These are phyloP conservation scores for Candida xyloterini DNA, from an alignment of 805 yeast species.

Conservation along the genomic window DNA sequence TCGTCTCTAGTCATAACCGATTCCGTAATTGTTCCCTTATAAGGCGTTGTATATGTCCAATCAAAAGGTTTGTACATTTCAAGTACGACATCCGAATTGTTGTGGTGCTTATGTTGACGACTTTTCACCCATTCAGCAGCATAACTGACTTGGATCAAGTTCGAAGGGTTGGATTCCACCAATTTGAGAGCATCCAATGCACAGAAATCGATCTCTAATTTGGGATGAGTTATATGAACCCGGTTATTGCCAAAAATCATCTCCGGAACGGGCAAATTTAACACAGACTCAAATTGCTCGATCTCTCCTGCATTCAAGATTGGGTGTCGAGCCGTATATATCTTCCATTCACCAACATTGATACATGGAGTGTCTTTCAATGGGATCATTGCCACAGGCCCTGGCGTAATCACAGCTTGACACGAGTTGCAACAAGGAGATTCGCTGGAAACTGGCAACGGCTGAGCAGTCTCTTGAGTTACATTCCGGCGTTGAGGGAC, in stretches of 20 bases:
- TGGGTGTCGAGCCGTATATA: conserved; percentile 70
- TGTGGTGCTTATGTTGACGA: conserved; percentile 34
- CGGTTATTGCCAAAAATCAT: conserved; percentile 92
- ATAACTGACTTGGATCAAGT: conserved; percentile 70
- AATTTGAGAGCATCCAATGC: conserved; percentile 70
- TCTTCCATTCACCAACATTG: conserved; percentile 68
- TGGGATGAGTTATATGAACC: conserved; percentile 40
- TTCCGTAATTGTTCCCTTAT: conserved; percentile 54
- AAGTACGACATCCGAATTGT: conserved; percentile 38
- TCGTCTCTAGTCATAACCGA: conserved; percentile 27
- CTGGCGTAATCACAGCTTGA: conserved; percentile 73
- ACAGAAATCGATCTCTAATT: conserved; percentile 56
- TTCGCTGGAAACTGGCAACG: conserved; percentile 19
- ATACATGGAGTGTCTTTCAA: conserved; percentile 67
- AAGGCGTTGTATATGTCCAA: conserved; percentile 91
- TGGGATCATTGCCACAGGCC: conserved; percentile 67
- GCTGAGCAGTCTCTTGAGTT: not conserved
- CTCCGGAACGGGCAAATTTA: conserved; percentile 87
- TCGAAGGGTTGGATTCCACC: conserved; percentile 46
- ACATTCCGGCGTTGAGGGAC: conserved; percentile 16
- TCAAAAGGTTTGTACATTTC: conserved; percentile 81
- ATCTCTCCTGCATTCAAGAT: conserved; percentile 73
- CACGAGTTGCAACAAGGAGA: conserved; percentile 52
- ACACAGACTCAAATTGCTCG: conserved; percentile 58
- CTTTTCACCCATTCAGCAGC: conserved; percentile 75